Evolutionary conservation across 2,329 filamentous ascomycete genomes (phyloP).

Genomic region (Fusarium xylarioides): DNA sequence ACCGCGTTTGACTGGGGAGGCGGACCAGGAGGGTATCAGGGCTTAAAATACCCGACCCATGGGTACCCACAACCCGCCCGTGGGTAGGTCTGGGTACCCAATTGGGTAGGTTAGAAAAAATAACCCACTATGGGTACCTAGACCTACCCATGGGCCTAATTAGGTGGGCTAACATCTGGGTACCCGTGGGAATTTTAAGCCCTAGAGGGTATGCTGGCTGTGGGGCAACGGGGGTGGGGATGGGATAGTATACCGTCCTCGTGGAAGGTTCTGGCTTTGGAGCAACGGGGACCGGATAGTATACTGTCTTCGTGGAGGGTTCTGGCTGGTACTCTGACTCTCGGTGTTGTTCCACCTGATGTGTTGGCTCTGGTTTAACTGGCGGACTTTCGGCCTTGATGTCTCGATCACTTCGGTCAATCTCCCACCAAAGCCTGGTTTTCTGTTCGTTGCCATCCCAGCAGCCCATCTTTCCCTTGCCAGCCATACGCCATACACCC

Average conservation of each 20-base stretch:
- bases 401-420: background rate
- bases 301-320: too few species aligned
- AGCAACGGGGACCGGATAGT: background rate
- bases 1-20: background rate
- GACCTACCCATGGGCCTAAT: too few species aligned
- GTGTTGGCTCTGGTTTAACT: background rate
- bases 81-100: too few species aligned
- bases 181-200: too few species aligned
- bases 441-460: accelerated
- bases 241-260: background rate
- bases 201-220: background rate
- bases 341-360: background rate
- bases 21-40: background rate
- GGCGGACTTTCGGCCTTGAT: background rate
- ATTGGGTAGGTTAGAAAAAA: too few species aligned
- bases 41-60: too few species aligned
- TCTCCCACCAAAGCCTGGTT: background rate
- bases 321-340: background rate
- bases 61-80: too few species aligned
- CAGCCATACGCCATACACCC: background rate
- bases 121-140: too few species aligned
- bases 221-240: background rate
- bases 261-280: too few species aligned
- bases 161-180: too few species aligned
- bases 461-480: background rate